Base-by-base conservation (phyloP, 768 basidiomycete species). In the Chalciporus chontae region DNA sequence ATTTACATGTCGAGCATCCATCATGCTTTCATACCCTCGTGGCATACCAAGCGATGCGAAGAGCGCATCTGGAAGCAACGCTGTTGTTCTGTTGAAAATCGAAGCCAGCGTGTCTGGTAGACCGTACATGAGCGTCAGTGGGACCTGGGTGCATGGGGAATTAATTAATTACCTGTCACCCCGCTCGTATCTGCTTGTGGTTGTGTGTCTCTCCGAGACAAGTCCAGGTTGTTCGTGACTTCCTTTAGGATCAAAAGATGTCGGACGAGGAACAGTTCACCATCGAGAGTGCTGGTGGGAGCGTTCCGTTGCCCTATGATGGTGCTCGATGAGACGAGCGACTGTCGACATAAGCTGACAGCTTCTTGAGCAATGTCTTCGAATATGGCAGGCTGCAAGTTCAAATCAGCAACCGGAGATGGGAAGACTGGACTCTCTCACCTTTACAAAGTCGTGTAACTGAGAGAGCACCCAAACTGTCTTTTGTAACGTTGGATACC, bases 351-450 rank as follows among this genome's bases (percentile, higher is more conserved):
- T 4, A 92, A 73, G 11, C 78, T 75, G 27, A 96, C 77, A 0
- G 94, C 91, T 70, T 97, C 94, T 69, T 94, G 90, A 0, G 95
- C 94, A 36, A 98, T 89, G 65, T 99, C 96, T 59, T 94, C 89
- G 51, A 96, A 99, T 50, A 97, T 94, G 1, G 84, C 86, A n/a
- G 90, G 85, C 94, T 98, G 51, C 36, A 24, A 24, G 29, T n/a
- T 15, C 43, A 43, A 6, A 51, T 55, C 39, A 54, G 39, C 17
- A 36, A 29, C 17, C 24, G 7, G 19, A 26, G 32, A n/a, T 17
- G 21, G 14, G 7, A 50, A 29, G 40, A 31, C 3, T n/a, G 15
- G 18, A 21, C 31, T 13, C 27, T 27, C 76, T 31, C 63, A 93
- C 95, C 74, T 96, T 92, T 48, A 98, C 89, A 59, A 90, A 97